Evolutionary conservation across 2,329 filamentous ascomycete species (phyloP).

Genomic region (Cercospora sojina): DNA sequence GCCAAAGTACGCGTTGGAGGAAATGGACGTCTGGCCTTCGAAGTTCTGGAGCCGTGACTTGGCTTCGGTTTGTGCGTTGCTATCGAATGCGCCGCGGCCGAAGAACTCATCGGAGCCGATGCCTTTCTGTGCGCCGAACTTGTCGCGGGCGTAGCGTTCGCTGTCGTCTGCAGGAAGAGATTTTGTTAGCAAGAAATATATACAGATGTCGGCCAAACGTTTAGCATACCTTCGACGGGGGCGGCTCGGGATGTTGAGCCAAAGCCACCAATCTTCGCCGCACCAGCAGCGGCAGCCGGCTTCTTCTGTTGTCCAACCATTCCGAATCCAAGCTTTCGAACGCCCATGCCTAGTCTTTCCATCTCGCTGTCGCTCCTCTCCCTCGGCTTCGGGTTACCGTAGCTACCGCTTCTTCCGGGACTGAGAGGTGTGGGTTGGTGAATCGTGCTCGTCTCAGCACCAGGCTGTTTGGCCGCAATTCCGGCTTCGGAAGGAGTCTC

Average conservation of each 20-base stretch:
- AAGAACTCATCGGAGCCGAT: conserved; percentile 99
- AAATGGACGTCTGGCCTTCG: conserved; percentile 88
- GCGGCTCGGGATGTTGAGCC: conserved; percentile 66
- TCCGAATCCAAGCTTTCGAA: conserved; percentile 81
- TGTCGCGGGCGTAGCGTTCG: conserved; percentile 77
- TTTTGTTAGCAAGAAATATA: background rate
- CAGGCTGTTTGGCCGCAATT: conserved; percentile 47
- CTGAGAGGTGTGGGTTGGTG: conserved; percentile 74
- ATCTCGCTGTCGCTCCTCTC: conserved; percentile 70
- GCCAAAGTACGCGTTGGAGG: conserved; percentile 96
- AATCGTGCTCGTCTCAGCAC: conserved; percentile 54
- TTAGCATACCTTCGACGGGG: conserved; percentile 59
- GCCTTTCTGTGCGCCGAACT: conserved; percentile 90
- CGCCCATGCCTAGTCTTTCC: conserved; percentile 85
- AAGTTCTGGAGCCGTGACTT: conserved; percentile 86
- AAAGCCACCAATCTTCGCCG: conserved; percentile 71
- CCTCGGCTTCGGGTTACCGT: conserved; percentile 44
- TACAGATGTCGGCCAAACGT: background rate
- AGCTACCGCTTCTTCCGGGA: conserved; percentile 61
- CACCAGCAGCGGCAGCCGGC: conserved; percentile 47
- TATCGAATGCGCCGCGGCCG: conserved; percentile 82
- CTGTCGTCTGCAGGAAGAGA: conserved; percentile 58
- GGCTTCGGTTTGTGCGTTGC: conserved; percentile 76
- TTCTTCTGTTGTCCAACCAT: conserved; percentile 63
- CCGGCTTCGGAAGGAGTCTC: conserved; percentile 55